A percentile compares a stretch with the other conserved stretches of the same genome.
These are phyloP conservation scores for Nematocida ausubeli DNA, from an alignment of 371 early-diverging fungal genomes.

Conservation along the genomic window DNA sequence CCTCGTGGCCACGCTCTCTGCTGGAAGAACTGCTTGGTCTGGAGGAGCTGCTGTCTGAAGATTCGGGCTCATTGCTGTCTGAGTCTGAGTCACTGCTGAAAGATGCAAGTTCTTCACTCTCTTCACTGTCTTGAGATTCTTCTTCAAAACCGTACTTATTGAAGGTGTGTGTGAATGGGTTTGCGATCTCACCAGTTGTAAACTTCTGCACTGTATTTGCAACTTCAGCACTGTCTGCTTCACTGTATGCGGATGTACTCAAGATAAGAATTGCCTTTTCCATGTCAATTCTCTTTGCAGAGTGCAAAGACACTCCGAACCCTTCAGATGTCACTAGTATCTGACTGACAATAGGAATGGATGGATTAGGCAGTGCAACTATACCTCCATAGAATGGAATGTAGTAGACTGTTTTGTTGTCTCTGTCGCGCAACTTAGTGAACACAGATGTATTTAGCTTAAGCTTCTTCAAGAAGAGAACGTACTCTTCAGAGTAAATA, in stretches of 20 bases:
- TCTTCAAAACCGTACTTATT: constrained; percentile 1
- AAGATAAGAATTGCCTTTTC: constrained; percentile 36
- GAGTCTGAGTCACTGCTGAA: neutral
- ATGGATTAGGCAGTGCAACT: constrained; percentile 30
- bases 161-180: neutral
- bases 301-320: constrained; percentile 10
- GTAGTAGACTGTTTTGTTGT: constrained; percentile 35
- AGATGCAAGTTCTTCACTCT: neutral
- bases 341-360: constrained; percentile 50
- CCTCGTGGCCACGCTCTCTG: neutral
- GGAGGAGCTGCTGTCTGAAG: neutral
- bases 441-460: neutral
- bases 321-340: constrained; percentile 36
- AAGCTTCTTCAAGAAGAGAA: neutral
- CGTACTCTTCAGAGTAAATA: constrained; percentile 25
- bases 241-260: neutral
- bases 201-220: constrained; percentile 21
- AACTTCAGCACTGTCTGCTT: neutral
- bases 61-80: neutral
- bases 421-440: constrained; percentile 6
- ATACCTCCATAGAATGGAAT: constrained; percentile 24
- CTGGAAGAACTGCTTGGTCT: neutral
- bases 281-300: constrained; percentile 41
- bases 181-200: constrained; percentile 3
- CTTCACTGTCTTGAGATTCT: neutral